Percentiles rank a stretch among this genome's conserved stretches.
These are phyloP conservation scores for Phalaenopsis aphrodite DNA, from an alignment of 106 monocot genomes.

Conservation along the genomic window DNA sequence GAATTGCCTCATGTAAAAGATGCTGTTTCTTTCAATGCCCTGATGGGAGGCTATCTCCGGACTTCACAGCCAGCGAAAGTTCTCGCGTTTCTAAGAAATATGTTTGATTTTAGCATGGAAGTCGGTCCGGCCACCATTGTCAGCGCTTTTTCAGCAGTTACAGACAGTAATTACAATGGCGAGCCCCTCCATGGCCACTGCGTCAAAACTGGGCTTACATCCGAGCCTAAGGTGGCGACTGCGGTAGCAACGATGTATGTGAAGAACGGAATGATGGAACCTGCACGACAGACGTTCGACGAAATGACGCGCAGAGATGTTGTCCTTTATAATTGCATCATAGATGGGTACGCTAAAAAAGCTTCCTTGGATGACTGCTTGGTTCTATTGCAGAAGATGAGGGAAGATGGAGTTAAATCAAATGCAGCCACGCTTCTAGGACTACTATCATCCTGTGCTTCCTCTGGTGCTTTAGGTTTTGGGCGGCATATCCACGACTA, in stretches of 20 bases:
- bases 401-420: conserved; percentile 21
- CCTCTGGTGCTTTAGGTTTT: conserved; percentile 21
- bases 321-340: conserved; percentile 50
- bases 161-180: not conserved
- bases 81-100: conserved; percentile 16
- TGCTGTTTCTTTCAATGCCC: conserved; percentile 24
- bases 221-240: conserved; percentile 28
- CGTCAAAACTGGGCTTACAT: conserved; percentile 24
- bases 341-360: conserved; percentile 39
- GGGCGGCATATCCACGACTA: conserved; percentile 27
- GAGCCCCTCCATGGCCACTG: conserved; percentile 42
- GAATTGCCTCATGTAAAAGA: conserved; percentile 30
- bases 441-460: conserved; percentile 40
- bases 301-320: conserved; percentile 23
- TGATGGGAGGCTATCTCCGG: conserved; percentile 36
- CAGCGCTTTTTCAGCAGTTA: conserved; percentile 14
- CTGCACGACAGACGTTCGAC: conserved; percentile 27
- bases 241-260: conserved; percentile 17
- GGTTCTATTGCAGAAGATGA: conserved; percentile 32
- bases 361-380: conserved; percentile 30
- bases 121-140: conserved; percentile 16
- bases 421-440: conserved; percentile 28
- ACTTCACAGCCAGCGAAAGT: not conserved
- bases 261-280: conserved; percentile 18
- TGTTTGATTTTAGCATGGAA: conserved; percentile 1